phyloP scores from a whole-genome alignment of 176 grass and related monocot genomes.

The Thalia dealbata region DNA sequence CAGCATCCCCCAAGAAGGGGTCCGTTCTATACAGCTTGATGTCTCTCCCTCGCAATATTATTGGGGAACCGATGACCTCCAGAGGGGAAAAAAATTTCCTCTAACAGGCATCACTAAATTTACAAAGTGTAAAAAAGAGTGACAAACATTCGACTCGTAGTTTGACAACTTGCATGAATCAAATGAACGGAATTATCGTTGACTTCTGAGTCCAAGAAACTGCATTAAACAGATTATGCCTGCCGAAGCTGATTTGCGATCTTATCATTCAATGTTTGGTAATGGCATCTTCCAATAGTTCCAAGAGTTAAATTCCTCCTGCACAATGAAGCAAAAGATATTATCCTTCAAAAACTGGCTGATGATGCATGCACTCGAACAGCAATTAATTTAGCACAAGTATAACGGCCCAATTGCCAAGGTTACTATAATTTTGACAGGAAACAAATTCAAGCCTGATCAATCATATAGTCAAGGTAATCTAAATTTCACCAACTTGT shows the following conservation, averaged over 20 bases:
- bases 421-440: too few relatives aligned
- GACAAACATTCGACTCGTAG: not conserved
- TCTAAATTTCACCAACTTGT: not conserved
- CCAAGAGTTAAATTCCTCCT: constrained; percentile 83
- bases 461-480: not conserved
- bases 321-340: constrained; percentile 11
- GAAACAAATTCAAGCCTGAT: not conserved
- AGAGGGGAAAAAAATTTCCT: not conserved
- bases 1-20: not conserved
- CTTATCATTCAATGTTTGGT: constrained; percentile 46
- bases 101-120: not conserved
- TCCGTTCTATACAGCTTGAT: not conserved
- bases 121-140: not conserved
- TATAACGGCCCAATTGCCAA: not conserved
- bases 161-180: not conserved
- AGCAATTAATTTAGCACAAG: too few relatives aligned
- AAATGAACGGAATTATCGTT: not conserved
- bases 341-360: not conserved
- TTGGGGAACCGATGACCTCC: not conserved
- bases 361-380: not conserved
- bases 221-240: not conserved
- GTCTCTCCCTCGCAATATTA: not conserved
- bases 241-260: not conserved
- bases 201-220: not conserved
- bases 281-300: constrained; percentile 69